phyloP scores from a whole-genome alignment of 495 filamentous ascomycete genomes.

The Penicillium coffeae region DNA sequence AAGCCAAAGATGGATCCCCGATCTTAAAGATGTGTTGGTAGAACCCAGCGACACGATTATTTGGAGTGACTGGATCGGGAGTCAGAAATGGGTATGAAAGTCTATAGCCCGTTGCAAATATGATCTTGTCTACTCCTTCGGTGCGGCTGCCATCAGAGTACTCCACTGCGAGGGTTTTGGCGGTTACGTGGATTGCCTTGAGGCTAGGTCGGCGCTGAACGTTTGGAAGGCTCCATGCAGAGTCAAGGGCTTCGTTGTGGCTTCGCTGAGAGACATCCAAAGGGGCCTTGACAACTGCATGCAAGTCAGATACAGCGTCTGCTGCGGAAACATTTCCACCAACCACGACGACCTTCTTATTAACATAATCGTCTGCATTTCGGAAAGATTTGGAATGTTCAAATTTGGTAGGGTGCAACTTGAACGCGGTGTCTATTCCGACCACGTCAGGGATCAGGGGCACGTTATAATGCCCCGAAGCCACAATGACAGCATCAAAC shows the following conservation, averaged over 20 bases:
- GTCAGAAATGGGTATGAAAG: slow-evolving; percentile 43
- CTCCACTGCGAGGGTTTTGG: slow-evolving; percentile 6
- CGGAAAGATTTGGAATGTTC: slow-evolving; percentile 29
- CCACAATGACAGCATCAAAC: slow-evolving; percentile 69
- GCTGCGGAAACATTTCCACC: slow-evolving; percentile 29
- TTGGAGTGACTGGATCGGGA: slow-evolving; percentile 21
- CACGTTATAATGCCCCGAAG: slow-evolving; percentile 70
- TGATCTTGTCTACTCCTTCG: slow-evolving; percentile 43
- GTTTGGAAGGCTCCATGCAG: slow-evolving; percentile 21
- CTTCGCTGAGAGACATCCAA: slow-evolving; percentile 22
- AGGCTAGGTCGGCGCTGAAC: slow-evolving; percentile 20
- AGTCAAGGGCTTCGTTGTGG: slow-evolving; percentile 15
- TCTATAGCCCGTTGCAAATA: slow-evolving; percentile 50
- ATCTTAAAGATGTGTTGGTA: slow-evolving; percentile 32
- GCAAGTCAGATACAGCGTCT: slow-evolving; percentile 26
- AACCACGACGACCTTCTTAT: slow-evolving; percentile 27
- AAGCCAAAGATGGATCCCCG: slow-evolving; percentile 24
- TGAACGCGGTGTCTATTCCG: slow-evolving; percentile 11
- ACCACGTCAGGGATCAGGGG: slow-evolving; percentile 58
- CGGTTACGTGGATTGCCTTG: slow-evolving; percentile 1
- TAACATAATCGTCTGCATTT: slow-evolving; percentile 20
- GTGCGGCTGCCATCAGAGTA: slow-evolving; percentile 38
- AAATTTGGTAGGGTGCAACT: slow-evolving; percentile 14
- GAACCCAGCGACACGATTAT: slow-evolving; percentile 24
- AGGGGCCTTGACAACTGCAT: slow-evolving; percentile 19